Evolutionary conservation across 306 rosid species (phyloP), one percentile per base, ranked within the genome.

Genomic region (Hippophae gyantsensis): DNA sequence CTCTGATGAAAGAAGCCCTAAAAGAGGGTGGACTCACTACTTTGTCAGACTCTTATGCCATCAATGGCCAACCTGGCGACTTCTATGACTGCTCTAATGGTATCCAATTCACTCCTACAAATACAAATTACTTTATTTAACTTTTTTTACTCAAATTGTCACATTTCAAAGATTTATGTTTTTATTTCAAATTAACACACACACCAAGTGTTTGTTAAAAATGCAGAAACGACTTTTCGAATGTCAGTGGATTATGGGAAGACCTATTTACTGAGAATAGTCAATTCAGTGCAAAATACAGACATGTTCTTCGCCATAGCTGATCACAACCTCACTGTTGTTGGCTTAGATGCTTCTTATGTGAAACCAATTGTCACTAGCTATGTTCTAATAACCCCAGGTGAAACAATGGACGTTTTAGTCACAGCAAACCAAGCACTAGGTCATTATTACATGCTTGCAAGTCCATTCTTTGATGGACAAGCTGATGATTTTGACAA

Each of bases 21-120:
- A 40, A 6, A 9, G 40, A 13, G 0, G 74, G 78, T 52, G 78
- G 54, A 8, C 66, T 42, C 4, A 62, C 74, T 0, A 42, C 44
- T 47, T 12, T 5, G 6, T 73, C 78, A 8, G 56, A 26, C 50
- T 73, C 74, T 45, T 68, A 0, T 54, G 62, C 63, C 48, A 56
- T 73, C 54, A 68, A 68, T 10, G 74, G 78, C 18, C 74, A 57
- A 52, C 78, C 74, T 6, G 78, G 78, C 2, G 64, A 57, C 57
- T 50, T 68, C 10, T 68, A 73, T 68, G 69, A 68, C 2, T 67
- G 73, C 61, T 71, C 75, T 43, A 56, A 46, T 56, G 57, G 69
- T 69, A 62, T 1, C 23, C 23, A 18, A 18, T 18, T 18, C 23
- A 18, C 1, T 18, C 23, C 23, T 18, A 18, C 23, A 18, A 18